Percentiles rank a stretch among this genome's conserved stretches.
Evolutionary conservation across 75 land plant genomes (phyloP).

Genomic region (Picea glauca): DNA sequence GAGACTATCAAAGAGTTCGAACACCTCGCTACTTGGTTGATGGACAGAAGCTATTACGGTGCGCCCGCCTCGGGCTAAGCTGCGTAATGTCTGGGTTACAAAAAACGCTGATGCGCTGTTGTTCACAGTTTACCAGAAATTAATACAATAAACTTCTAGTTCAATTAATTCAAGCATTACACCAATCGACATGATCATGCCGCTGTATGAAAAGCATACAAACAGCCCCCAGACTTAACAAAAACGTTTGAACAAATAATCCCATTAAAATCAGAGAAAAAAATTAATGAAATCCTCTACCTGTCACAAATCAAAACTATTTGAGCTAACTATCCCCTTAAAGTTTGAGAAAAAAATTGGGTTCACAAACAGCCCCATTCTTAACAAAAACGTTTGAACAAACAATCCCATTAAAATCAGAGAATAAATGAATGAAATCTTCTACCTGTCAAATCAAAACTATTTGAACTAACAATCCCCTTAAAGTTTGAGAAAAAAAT

Average conservation of each 20-base stretch:
- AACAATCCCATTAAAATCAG: neutral
- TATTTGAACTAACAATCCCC: neutral
- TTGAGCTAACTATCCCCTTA: neutral
- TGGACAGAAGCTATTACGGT: conserved; percentile 88
- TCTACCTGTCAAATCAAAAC: neutral
- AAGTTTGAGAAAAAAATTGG: too few species aligned
- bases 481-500: neutral
- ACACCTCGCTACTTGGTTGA: conserved; percentile 90
- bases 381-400: neutral
- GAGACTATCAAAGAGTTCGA: conserved; percentile 74
- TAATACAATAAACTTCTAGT: neutral
- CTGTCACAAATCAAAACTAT: neutral
- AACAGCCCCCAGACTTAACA: neutral
- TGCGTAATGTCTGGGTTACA: conserved; percentile 68
- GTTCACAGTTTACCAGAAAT: neutral
- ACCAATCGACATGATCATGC: neutral
- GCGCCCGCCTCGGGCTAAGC: conserved; percentile 67
- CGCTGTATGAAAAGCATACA: neutral
- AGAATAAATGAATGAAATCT: neutral
- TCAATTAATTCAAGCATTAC: neutral
- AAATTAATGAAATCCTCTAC: neutral
- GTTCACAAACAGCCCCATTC: neutral
- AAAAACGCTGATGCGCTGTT: conserved; percentile 85
- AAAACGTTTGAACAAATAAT: neutral
- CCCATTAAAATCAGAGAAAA: neutral